These are phyloP conservation scores for Metarhizium anisopliae DNA, from an alignment of 2,329 filamentous ascomycete species.

Conservation along the genomic window DNA sequence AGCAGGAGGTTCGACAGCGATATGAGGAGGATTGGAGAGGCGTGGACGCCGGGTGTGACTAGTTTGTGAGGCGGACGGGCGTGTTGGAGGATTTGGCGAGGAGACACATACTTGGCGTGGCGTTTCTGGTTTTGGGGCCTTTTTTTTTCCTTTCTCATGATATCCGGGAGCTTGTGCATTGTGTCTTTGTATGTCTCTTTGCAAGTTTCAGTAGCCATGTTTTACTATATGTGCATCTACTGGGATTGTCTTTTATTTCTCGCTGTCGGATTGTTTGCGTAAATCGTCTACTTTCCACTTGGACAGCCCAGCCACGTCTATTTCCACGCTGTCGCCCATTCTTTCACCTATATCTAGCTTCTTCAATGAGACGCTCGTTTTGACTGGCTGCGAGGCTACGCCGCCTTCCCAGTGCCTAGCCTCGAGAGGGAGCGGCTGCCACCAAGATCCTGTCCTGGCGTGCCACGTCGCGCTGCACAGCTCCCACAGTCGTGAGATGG, in stretches of 20 bases:
- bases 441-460: constrained; percentile 55
- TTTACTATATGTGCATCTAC: background rate
- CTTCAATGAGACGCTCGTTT: constrained; percentile 2
- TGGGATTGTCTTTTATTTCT: background rate
- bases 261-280: constrained; percentile 14
- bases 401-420: constrained; percentile 58
- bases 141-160: background rate
- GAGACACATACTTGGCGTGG: constrained; percentile 9
- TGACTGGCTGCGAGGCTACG: constrained; percentile 14
- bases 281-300: constrained; percentile 27
- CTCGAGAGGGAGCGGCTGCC: constrained; percentile 57
- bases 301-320: constrained; percentile 30
- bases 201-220: too few species aligned
- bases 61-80: constrained; percentile 36
- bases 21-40: constrained; percentile 75
- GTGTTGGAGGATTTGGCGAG: background rate
- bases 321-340: constrained; percentile 24
- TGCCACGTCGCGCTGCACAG: constrained; percentile 70
- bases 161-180: background rate
- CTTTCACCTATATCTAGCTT: constrained; percentile 15
- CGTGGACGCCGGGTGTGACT: constrained; percentile 68
- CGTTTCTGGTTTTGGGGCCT: constrained; percentile 10
- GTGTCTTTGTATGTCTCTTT: background rate
- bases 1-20: constrained; percentile 75
- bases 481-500: constrained; percentile 71